Evolutionary conservation across 805 yeast genomes (phyloP).

Genomic region (Geotrichum ghanense): DNA sequence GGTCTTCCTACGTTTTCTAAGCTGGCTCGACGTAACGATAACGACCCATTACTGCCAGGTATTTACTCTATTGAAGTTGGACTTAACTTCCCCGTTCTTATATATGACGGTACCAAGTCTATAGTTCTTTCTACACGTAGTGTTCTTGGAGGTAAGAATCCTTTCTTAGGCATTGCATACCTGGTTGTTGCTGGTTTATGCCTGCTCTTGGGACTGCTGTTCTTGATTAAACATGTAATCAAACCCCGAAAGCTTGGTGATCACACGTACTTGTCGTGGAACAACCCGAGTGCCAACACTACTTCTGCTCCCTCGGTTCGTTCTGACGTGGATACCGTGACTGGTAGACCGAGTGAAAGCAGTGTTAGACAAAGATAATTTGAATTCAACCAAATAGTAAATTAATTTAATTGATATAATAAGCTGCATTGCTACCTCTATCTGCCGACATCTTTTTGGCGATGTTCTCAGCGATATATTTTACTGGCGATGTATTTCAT

Average conservation of each 20-base stretch:
- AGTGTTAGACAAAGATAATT: neutral
- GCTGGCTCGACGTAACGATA: conserved; percentile 63
- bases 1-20: conserved; percentile 86
- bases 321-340: neutral
- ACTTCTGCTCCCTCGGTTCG: neutral
- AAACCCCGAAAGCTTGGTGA: conserved; percentile 79
- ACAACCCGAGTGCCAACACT: conserved; percentile 18
- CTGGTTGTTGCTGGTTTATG: conserved; percentile 73
- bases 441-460: no score
- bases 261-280: conserved; percentile 52
- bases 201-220: conserved; percentile 57
- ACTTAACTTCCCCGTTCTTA: conserved; percentile 68
- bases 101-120: conserved; percentile 84
- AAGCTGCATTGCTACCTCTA: no score
- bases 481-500: no score
- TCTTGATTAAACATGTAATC: conserved; percentile 69
- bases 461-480: no score
- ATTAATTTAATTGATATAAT: no score
- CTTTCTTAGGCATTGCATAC: conserved; percentile 76
- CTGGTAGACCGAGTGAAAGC: neutral
- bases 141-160: conserved; percentile 78
- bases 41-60: conserved; percentile 46
- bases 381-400: no score
- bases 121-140: conserved; percentile 71
- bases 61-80: conserved; percentile 57